Evolutionary conservation across 2,329 filamentous ascomycete species (phyloP), one percentile per base, ranked within the genome.

Genomic region (Apiospora hydei): DNA sequence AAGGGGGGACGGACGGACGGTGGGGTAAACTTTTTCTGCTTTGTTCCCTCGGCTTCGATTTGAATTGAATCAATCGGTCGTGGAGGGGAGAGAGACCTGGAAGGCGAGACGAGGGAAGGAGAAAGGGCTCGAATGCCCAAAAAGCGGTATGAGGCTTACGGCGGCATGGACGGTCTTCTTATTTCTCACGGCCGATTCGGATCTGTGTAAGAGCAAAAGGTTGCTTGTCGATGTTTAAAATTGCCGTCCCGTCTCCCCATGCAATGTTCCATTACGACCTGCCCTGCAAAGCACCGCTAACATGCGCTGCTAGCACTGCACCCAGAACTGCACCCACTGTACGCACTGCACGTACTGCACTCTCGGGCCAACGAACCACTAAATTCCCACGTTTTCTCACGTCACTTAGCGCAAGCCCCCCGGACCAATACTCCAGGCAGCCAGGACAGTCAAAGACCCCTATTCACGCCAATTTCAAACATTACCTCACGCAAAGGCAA

Each of bases 1-100:
- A 64, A 24, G 57, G 57, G 57, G 57, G 51, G 51, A 21, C n/a
- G n/a, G 51, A 21, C n/a, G 57, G 57, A 41, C 34, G 57, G 57
- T 64, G 57, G 57, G 57, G 57, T 64, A 38, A 16, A 8, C n/a
- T 64, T 41, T 64, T 64, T 24, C n/a, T 53, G 11, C 34, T n/a
- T 64, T 41, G 57, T n/a, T 64, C 57, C 57, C 57, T 41, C 57
- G 57, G 57, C 57, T 64, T 64, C 57, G 57, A 64, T 41, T 64
- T 64, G 57, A 64, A 64, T 41, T 6, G 30, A 64, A 64, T 64
- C 57, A 64, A 41, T 41, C 57, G 21, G 30, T 61, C 18, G 30
- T 18, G 8, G 7, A n/a, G 53, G 4, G 18, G 57, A 38, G 34
- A 10, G 21, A 43, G 7, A 13, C n/a, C 46, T 49, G 1, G n/a